These are phyloP conservation scores for Albizia julibrissin DNA, from an alignment of 306 rosid genomes.

Conservation along the genomic window DNA sequence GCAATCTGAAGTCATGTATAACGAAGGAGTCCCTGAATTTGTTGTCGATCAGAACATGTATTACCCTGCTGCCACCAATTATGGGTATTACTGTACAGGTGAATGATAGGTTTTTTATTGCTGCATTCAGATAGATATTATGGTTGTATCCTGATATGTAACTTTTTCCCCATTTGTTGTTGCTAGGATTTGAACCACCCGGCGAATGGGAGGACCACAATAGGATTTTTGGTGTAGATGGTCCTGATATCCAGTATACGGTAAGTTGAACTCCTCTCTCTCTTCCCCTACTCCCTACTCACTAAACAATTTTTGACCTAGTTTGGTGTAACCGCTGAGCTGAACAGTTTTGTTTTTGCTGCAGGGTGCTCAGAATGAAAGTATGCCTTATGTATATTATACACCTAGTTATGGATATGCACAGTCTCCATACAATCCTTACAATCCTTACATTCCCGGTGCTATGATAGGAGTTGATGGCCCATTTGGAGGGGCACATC, in stretches of 20 bases:
- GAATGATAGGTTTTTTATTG: not conserved
- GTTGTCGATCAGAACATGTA: conserved; percentile 82
- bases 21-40: conserved; percentile 80
- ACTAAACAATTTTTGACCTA: not conserved
- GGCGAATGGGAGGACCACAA: conserved; percentile 91
- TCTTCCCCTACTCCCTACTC: not conserved
- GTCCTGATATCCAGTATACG: conserved; percentile 67
- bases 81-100: conserved; percentile 97
- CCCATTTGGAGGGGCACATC: conserved; percentile 65
- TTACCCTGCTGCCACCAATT: conserved; percentile 87
- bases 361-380: conserved; percentile 91
- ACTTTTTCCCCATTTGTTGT: conserved; percentile 12
- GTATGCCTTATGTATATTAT: conserved; percentile 79
- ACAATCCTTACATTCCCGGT: conserved; percentile 96
- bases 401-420: conserved; percentile 86
- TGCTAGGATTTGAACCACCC: conserved; percentile 84
- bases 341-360: conserved; percentile 24
- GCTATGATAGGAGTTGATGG: conserved; percentile 85
- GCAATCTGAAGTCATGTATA: conserved; percentile 71
- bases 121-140: conserved; percentile 10
- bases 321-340: conserved; percentile 8
- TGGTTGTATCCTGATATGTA: conserved; percentile 13
- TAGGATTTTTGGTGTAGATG: conserved; percentile 80
- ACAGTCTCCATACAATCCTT: conserved; percentile 97
- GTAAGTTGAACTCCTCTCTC: conserved; percentile 46